phyloP scores from a whole-genome alignment of 1,139 yeast species.

The Blastobotrys elegans region DNA sequence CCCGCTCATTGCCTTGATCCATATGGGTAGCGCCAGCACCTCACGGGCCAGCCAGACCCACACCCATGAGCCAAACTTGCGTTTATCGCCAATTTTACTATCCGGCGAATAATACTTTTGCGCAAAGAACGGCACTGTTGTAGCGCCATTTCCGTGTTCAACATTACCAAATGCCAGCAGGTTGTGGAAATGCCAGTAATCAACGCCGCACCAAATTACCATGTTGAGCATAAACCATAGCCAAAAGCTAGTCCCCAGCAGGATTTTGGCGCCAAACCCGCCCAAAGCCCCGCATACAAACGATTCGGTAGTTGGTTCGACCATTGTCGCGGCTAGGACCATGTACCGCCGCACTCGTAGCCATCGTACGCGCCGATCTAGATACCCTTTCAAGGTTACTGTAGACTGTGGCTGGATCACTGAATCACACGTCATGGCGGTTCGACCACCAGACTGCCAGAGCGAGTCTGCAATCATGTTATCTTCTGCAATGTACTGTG shows the following conservation, averaged over 20 bases:
- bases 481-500: slow-evolving; percentile 85
- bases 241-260: slow-evolving; percentile 30
- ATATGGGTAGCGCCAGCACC: slow-evolving; percentile 70
- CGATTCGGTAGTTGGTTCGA: slow-evolving; percentile 85
- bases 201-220: slow-evolving; percentile 57
- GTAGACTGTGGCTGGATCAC: slow-evolving; percentile 72
- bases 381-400: slow-evolving; percentile 48
- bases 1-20: slow-evolving; percentile 79
- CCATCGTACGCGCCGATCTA: slow-evolving; percentile 75
- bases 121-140: slow-evolving; percentile 31
- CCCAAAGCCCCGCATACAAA: slow-evolving; percentile 62
- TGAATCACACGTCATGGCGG: slow-evolving; percentile 73
- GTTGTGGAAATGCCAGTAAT: slow-evolving; percentile 53
- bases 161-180: slow-evolving; percentile 37
- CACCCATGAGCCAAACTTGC: slow-evolving; percentile 36
- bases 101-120: slow-evolving; percentile 26
- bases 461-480: slow-evolving; percentile 86
- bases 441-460: slow-evolving; percentile 72
- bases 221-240: slow-evolving; percentile 50
- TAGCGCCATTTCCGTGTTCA: slow-evolving; percentile 24
- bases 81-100: slow-evolving; percentile 8
- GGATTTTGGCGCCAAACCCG: slow-evolving; percentile 49
- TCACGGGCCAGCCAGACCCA: slow-evolving; percentile 67
- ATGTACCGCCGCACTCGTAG: slow-evolving; percentile 81
- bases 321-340: slow-evolving; percentile 78